phyloP scores from a whole-genome alignment of 345 rosid genomes.

The Physaria fendleri region DNA sequence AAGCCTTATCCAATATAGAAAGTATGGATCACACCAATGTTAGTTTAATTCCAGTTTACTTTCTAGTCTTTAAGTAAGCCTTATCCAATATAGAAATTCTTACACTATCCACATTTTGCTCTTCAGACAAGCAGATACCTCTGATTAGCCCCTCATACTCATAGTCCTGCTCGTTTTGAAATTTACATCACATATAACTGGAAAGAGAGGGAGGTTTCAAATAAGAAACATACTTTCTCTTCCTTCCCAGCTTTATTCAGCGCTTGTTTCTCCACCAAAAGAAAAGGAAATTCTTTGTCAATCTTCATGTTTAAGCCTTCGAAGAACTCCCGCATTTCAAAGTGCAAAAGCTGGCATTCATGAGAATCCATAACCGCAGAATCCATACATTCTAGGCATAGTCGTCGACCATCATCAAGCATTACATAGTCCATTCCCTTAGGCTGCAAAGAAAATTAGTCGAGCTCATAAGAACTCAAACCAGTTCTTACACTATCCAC shows the following conservation, averaged over 20 bases:
- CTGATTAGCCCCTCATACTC: slow-evolving; percentile 73
- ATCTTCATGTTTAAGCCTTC: slow-evolving; percentile 79
- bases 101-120: slow-evolving; percentile 67
- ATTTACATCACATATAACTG: not conserved
- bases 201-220: not conserved
- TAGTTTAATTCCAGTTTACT: too few relatives aligned
- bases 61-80: not conserved
- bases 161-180: slow-evolving; percentile 45
- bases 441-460: slow-evolving; percentile 41
- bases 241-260: slow-evolving; percentile 70
- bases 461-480: too few relatives aligned
- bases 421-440: slow-evolving; percentile 37
- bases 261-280: slow-evolving; percentile 74
- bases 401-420: slow-evolving; percentile 57
- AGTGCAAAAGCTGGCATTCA: slow-evolving; percentile 67
- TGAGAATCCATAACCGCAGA: slow-evolving; percentile 79
- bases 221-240: slow-evolving; percentile 39
- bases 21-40: too few relatives aligned
- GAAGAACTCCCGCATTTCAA: slow-evolving; percentile 72
- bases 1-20: not conserved
- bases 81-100: not conserved
- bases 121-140: slow-evolving; percentile 92
- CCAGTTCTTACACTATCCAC: slow-evolving; percentile 69
- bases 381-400: slow-evolving; percentile 80
- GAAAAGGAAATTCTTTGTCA: slow-evolving; percentile 74